A percentile compares a stretch with the other conserved stretches of the same genome.
These are phyloP conservation scores for Hyphodiscus sp. DNA, from an alignment of 2,329 filamentous ascomycete species.

Conservation along the genomic window DNA sequence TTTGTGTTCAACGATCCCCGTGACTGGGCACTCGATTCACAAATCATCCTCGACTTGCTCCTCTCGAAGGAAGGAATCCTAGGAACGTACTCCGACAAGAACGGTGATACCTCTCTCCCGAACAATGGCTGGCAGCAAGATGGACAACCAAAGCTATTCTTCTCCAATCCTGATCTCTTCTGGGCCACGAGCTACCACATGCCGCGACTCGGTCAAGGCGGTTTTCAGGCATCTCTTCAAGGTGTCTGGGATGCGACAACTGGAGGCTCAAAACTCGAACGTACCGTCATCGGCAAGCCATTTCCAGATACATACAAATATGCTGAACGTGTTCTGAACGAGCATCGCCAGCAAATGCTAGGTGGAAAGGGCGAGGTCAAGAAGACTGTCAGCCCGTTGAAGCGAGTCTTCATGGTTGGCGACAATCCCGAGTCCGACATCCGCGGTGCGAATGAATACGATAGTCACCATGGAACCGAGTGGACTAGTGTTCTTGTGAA, in stretches of 20 bases:
- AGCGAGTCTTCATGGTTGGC: conserved; percentile 88
- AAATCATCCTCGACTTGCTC: conserved; percentile 77
- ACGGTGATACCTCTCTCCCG: conserved; percentile 56
- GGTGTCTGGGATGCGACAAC: conserved; percentile 75
- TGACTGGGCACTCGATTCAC: conserved; percentile 88
- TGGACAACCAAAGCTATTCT: conserved; percentile 74
- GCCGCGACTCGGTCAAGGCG: conserved; percentile 84
- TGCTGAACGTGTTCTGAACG: conserved; percentile 66
- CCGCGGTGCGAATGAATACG: conserved; percentile 72
- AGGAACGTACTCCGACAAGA: conserved; percentile 71
- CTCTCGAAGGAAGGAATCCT: conserved; percentile 72
- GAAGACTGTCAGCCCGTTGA: conserved; percentile 41
- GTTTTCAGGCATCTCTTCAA: conserved; percentile 74
- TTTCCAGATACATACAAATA: conserved; percentile 71
- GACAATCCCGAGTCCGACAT: conserved; percentile 90
- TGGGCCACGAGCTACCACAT: conserved; percentile 84
- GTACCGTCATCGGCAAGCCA: conserved; percentile 78
- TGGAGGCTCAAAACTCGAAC: conserved; percentile 49
- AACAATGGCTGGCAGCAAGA: conserved; percentile 79
- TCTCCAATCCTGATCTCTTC: conserved; percentile 83
- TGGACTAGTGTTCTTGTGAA: conserved; percentile 75
- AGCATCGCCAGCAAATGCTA: conserved; percentile 40
- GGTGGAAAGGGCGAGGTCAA: conserved; percentile 16
- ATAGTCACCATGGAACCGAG: conserved; percentile 57
- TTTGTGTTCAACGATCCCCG: conserved; percentile 94